Evolutionary conservation across 139 green algal species (phyloP), one percentile per base, ranked within the genome.

Genomic region (Tetraselmis chui): DNA sequence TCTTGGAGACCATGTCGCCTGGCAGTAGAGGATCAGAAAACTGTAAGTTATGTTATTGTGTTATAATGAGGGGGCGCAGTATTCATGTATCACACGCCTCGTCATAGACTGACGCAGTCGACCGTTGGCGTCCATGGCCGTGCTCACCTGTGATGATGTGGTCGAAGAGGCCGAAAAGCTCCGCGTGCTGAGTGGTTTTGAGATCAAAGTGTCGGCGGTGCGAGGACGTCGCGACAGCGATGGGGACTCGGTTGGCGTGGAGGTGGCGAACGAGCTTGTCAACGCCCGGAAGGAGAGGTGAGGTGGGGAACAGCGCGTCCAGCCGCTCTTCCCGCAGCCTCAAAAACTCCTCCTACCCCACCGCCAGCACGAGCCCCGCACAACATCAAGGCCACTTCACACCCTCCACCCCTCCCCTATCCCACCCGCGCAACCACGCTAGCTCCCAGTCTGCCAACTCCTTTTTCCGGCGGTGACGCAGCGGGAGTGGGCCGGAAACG

Each of bases 241-340:
- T 91, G 30, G 92, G 93, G 1, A 98, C 82, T 2, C 81, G 79
- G 75, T 84, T 31, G 0, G 76, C 75, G 25, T 85, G 77, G 28
- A 98, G 86, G 86, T 98, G 94, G 28, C 87, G 84, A 30, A 98
- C 58, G 45, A 98, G 81, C 18, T 86, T 83, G 79, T 95, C 91
- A 28, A 81, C 83, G 30, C 30, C 79, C 80, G 45, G 1, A 31
- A 1, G 30, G 59, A 2, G 32, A 30, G 25, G 75, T 1, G 31
- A 23, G 28, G 83, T 84, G 23, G 94, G 89, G 59, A 97, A 97
- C 1, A 95, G 80, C 26, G 84, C 83, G 76, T 92, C 78, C 22
- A 97, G 89, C 23, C 94, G 84, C 1, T 77, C 86, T 27, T 97
- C 93, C 0, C 93, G 81, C 31, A 94, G 82, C 26, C 30, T 29